These are phyloP conservation scores for Triticum turgidum DNA, from an alignment of 176 grass and related monocot species.

Conservation along the genomic window DNA sequence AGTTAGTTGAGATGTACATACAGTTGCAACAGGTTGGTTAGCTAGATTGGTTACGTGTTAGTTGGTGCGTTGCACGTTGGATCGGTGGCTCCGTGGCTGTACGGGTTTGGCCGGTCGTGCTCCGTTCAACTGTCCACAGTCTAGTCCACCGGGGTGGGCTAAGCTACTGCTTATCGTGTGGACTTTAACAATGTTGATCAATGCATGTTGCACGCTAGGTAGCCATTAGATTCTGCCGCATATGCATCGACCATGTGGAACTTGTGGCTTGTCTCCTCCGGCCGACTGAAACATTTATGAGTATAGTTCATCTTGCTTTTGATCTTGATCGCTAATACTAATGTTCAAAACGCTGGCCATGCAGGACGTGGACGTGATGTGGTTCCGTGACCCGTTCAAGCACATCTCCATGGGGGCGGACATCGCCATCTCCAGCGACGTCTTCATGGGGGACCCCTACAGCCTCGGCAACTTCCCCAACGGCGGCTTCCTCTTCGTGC, in stretches of 20 bases:
- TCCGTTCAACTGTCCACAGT: neutral
- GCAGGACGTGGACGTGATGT: constrained; percentile 92
- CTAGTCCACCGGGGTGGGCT: neutral
- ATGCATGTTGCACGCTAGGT: neutral
- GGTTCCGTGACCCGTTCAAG: constrained; percentile 88
- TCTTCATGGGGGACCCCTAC: constrained; percentile 66
- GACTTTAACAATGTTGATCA: neutral
- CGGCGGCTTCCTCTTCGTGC: constrained; percentile 85
- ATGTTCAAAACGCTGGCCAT: too few relatives aligned
- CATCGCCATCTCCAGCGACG: constrained; percentile 79
- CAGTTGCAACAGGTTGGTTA: too few relatives aligned
- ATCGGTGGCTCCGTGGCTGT: neutral
- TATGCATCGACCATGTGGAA: neutral
- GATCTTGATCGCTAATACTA: too few relatives aligned
- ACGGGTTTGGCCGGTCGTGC: neutral
- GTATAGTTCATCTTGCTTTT: too few relatives aligned
- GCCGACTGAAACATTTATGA: neutral
- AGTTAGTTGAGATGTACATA: neutral
- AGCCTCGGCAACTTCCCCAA: constrained; percentile 79
- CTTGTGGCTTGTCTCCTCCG: neutral
- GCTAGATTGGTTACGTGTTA: neutral
- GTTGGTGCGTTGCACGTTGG: neutral
- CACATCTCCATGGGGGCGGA: constrained; percentile 72
- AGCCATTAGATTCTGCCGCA: neutral
- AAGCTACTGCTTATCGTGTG: neutral